phyloP scores from a whole-genome alignment of 1,284 basidiomycete species.

The Boletus mariae region DNA sequence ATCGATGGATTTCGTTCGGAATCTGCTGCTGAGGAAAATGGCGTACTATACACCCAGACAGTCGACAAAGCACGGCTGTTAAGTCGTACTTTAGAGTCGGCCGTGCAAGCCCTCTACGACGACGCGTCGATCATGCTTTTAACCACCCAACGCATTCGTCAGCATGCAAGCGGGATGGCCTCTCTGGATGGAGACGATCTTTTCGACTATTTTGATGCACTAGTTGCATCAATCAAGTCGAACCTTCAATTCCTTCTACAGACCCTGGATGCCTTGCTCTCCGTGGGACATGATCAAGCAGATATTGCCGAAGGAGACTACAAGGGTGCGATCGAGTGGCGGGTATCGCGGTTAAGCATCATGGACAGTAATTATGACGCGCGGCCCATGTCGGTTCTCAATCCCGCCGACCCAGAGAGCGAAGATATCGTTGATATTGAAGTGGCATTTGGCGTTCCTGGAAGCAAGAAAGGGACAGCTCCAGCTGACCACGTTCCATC shows the following conservation, averaged over 20 bases:
- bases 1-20: constrained; percentile 67
- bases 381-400: constrained; percentile 36
- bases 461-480: constrained; percentile 23
- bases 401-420: constrained; percentile 38
- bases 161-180: constrained; percentile 34
- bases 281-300: constrained; percentile 66
- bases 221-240: constrained; percentile 47
- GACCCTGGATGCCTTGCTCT: constrained; percentile 56
- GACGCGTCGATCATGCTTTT: constrained; percentile 58
- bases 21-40: constrained; percentile 35
- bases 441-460: constrained; percentile 44
- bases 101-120: constrained; percentile 69
- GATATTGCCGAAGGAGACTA: constrained; percentile 65
- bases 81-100: constrained; percentile 65
- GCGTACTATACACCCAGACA: constrained; percentile 54
- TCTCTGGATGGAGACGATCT: constrained; percentile 36
- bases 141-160: constrained; percentile 50
- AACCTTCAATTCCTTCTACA: constrained; percentile 55
- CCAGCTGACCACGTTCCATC: constrained; percentile 27
- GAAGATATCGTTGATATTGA: constrained; percentile 65
- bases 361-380: constrained; percentile 47
- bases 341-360: constrained; percentile 63
- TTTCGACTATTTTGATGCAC: constrained; percentile 46
- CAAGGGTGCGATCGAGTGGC: constrained; percentile 68
- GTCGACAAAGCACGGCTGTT: constrained; percentile 63